Conservation (phyloP, 2,329 filamentous ascomycete species). For the Erysiphe pulchra region DNA sequence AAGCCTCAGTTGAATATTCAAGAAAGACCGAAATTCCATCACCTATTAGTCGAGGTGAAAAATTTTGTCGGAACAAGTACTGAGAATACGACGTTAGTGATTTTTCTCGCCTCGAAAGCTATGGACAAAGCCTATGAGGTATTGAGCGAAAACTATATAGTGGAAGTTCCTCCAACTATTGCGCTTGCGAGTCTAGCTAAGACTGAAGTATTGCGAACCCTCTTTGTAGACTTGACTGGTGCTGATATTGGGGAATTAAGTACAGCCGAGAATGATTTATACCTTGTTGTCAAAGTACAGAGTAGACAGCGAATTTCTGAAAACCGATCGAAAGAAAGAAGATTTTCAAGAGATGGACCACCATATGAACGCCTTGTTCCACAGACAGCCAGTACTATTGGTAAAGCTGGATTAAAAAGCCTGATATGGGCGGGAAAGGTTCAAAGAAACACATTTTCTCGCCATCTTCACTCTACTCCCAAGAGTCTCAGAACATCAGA, state of each 20-base stretch:
- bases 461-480: neutral
- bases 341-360: conserved; percentile 9
- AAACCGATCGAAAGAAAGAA: conserved; percentile 9
- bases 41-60: conserved; percentile 63
- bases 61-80: conserved; percentile 52
- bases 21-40: conserved; percentile 46
- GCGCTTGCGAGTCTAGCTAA: conserved; percentile 38
- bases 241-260: conserved; percentile 27
- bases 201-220: conserved; percentile 47
- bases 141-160: conserved; percentile 60
- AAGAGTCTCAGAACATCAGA: neutral
- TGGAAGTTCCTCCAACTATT: conserved; percentile 53
- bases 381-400: conserved; percentile 16
- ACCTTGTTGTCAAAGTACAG: conserved; percentile 53
- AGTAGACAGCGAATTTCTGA: conserved; percentile 9
- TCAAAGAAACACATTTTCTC: conserved; percentile 17
- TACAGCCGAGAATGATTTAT: conserved; percentile 46
- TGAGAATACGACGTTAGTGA: conserved; percentile 49
- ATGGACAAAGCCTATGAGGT: conserved; percentile 34
- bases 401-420: conserved; percentile 30
- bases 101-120: conserved; percentile 52
- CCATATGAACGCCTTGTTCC: conserved; percentile 14
- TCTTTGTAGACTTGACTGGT: conserved; percentile 60
- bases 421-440: conserved; percentile 44
- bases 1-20: conserved; percentile 44